Evolutionary conservation across 257 asterid species (phyloP).

Genomic region (Plantago elongata): DNA sequence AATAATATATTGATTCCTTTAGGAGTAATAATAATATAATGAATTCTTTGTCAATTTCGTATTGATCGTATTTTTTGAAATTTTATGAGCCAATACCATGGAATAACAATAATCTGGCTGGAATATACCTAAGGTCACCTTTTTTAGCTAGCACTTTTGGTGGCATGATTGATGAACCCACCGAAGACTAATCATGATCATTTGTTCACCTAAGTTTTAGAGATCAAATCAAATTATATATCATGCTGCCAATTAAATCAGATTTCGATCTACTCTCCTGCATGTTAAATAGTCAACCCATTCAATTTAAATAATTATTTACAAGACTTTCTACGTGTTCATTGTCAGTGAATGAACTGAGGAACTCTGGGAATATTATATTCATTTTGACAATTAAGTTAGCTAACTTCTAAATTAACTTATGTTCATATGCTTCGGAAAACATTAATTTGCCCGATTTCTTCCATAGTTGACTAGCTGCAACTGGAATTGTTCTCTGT

Average conservation of each 20-base stretch:
- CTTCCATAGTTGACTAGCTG: slow-evolving; percentile 19
- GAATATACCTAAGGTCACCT: too few relatives aligned
- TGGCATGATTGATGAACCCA: slow-evolving; percentile 36
- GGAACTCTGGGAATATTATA: not conserved
- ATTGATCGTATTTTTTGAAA: slow-evolving; percentile 6
- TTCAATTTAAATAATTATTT: not conserved
- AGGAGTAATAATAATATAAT: too few relatives aligned
- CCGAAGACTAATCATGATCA: slow-evolving; percentile 10
- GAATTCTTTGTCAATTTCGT: not conserved
- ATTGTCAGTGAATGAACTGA: slow-evolving; percentile 6
- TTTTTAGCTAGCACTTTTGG: slow-evolving; percentile 19
- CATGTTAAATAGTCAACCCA: slow-evolving; percentile 16
- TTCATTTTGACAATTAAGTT: not conserved
- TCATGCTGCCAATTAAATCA: slow-evolving; percentile 21
- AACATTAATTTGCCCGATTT: not conserved
- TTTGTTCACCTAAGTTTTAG: not conserved
- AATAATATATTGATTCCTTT: too few relatives aligned
- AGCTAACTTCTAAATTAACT: not conserved
- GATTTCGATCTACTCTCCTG: slow-evolving; percentile 17
- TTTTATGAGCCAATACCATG: not conserved
- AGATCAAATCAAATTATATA: slow-evolving; percentile 14
- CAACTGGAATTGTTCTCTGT: too few relatives aligned
- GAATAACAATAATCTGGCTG: too few relatives aligned
- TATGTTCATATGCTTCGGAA: not conserved
- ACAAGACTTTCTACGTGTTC: not conserved